Base-by-base conservation (phyloP, 169 alveolate species). In the Plasmodium relictum region DNA sequence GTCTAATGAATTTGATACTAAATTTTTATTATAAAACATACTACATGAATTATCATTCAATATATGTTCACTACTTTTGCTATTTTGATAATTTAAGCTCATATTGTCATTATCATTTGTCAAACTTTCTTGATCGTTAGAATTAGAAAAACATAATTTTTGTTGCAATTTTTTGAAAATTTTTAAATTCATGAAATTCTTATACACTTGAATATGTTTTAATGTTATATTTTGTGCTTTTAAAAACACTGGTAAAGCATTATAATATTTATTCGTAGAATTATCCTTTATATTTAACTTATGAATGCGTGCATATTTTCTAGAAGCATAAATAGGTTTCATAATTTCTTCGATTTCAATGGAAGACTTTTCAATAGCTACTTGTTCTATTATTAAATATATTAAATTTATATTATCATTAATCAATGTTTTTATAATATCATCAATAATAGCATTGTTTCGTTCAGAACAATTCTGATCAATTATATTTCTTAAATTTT, bases 341-440 rank as follows among this genome's bases (percentile, higher is more conserved):
- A 94, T 92, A 41, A 88, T 85, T 45, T 90, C 96, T 39, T 91
- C 91, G 0, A 94, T 76, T 56, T 74, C 92, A 9, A 94, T 85
- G 16, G 95, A 90, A 31, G 93, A 92, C 73, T 92, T 83, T 44
- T 94, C 96, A 41, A 94, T 86, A 42, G 95, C 92, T 48, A 92
- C 87, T 90, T 94, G 96, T 70, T 94, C 96, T 3, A 94, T 94
- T 74, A 94, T 88, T 20, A 94, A 94, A 70, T 93, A 92, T 9
- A 94, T 87, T 88, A 94, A 78, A 52, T 93, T 93, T 41, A 94
- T 74, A 88, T 94, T 94, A 74, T 94, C 96, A 88, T 92, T 92
- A 69, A 94, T 89, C 45, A 94, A 63, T 31, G 66, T 74, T 83
- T 87, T 88, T 20, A 92, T 83, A n/a, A 94, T 68, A 42, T 94